A percentile compares a stretch with the other conserved stretches of the same genome.
These are phyloP conservation scores for Naganishia friedmannii DNA, from an alignment of 768 basidiomycete species.

Conservation along the genomic window DNA sequence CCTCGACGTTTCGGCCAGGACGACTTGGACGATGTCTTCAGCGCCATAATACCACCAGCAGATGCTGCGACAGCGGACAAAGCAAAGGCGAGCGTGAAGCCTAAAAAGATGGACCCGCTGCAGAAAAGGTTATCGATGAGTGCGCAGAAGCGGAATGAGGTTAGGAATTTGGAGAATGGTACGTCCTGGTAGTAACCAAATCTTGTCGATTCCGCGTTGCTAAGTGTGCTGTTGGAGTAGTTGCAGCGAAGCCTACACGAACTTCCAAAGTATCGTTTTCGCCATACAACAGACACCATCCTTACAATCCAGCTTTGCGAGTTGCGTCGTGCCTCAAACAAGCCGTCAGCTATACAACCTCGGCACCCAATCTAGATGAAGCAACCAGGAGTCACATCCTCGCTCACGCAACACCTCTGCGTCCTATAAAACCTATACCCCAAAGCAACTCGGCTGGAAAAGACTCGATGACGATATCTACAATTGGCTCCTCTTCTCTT, in stretches of 20 bases:
- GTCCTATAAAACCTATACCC: background rate
- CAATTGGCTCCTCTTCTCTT: background rate
- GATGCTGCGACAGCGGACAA: background rate
- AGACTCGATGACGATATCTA: background rate
- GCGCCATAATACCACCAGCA: conserved; percentile 6
- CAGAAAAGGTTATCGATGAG: conserved; percentile 6
- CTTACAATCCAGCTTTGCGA: conserved; percentile 15
- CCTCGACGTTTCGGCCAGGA: background rate
- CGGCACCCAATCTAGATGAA: background rate
- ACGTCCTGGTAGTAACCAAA: background rate
- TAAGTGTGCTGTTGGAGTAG: background rate
- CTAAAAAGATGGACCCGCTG: conserved; percentile 15
- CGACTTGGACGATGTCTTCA: conserved; percentile 19
- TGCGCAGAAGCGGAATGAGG: conserved; percentile 6
- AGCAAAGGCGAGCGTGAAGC: background rate
- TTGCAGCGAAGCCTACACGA: background rate
- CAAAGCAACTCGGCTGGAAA: background rate
- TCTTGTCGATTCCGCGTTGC: too few relatives aligned
- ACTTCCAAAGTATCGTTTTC: conserved; percentile 11
- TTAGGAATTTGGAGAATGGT: background rate
- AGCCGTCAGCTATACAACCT: background rate
- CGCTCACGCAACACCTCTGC: conserved; percentile 2
- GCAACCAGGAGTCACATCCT: background rate
- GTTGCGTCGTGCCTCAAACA: conserved; percentile 14
- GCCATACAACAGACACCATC: conserved; percentile 22